Evolutionary conservation across 768 basidiomycete species (phyloP).

Genomic region (Rhodotorula graminis): DNA sequence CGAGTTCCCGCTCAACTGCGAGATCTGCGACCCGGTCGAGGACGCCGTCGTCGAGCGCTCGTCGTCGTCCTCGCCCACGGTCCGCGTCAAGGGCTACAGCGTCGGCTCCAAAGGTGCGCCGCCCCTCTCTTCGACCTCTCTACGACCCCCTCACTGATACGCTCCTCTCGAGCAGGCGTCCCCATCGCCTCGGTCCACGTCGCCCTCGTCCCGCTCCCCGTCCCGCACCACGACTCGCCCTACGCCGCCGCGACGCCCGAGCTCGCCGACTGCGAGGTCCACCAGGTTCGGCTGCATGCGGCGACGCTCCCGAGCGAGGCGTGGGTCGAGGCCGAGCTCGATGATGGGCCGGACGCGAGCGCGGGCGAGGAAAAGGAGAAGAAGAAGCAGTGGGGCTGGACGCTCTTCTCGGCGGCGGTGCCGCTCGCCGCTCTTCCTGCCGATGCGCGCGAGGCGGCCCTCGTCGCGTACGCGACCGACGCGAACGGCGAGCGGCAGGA

Average conservation of each 20-base stretch:
- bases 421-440: not conserved
- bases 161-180: not conserved
- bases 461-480: slow-evolving; percentile 24
- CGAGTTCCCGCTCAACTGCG: slow-evolving; percentile 22
- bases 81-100: slow-evolving; percentile 19
- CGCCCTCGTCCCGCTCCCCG: slow-evolving; percentile 7
- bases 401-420: slow-evolving; percentile 6
- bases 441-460: not conserved
- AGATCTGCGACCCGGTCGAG: slow-evolving; percentile 20
- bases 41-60: not conserved
- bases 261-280: not conserved
- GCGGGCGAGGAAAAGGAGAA: not conserved
- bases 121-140: not conserved
- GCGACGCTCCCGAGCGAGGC: not conserved
- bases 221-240: not conserved
- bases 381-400: slow-evolving; percentile 26
- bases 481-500: slow-evolving; percentile 16
- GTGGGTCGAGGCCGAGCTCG: slow-evolving; percentile 6
- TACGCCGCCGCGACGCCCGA: not conserved
- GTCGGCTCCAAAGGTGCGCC: slow-evolving; percentile 15
- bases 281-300: slow-evolving; percentile 11
- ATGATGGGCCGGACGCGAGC: not conserved
- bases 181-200: slow-evolving; percentile 21
- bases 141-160: not conserved
- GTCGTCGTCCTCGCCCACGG: too few relatives aligned